Evolutionary conservation across 2,329 filamentous ascomycete species (phyloP), one percentile per base, ranked within the genome.

Genomic region (Diplodia scrobiculata): DNA sequence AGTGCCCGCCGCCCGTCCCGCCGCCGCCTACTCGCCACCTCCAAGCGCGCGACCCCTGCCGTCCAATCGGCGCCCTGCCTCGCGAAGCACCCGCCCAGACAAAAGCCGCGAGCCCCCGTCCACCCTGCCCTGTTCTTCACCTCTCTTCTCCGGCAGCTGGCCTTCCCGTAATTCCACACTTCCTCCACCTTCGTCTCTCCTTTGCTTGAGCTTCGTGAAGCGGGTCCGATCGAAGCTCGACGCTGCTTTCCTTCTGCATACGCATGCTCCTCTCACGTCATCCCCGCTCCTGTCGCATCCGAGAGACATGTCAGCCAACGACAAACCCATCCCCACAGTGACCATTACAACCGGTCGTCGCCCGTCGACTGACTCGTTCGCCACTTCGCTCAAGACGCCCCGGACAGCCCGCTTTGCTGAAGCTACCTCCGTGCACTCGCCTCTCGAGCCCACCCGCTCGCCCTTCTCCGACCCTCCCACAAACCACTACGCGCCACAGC

Each of bases 361-460:
- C 76, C 77, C 74, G 60, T 79, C 78, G n/a, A 73, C 76, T 66
- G 67, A 68, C 50, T 78, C 75, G n/a, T 72, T 72, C 55, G 70
- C 72, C 66, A 74, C 75, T 5, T 80, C 80, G 59, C 73, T 83
- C 69, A 91, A 90, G 79, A 82, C 85, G 47, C 89, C 89, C 68
- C 85, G 91, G 73, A 89, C 89, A 71, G 89, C 91, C 72, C 88
- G 91, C 73, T 94, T 94, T 74, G 89, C 89, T 65, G 91, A 93
- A 81, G 90, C 90, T 52, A 94, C 91, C 34, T 85, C 89, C 32
- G 87, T 93, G 62, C 83, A 92, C 80, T 93, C 91, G 54, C 91
- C 91, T 50, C 82, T 92, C 73, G 89, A 92, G 68, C 74, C 74
- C 21, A 73, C 70, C 47, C 76, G 76, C 67, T 82, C 83, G 36